Evolutionary conservation across 1,139 yeast genomes (phyloP), one percentile per base, ranked within the genome.

Genomic region (Candida gigantensis): DNA sequence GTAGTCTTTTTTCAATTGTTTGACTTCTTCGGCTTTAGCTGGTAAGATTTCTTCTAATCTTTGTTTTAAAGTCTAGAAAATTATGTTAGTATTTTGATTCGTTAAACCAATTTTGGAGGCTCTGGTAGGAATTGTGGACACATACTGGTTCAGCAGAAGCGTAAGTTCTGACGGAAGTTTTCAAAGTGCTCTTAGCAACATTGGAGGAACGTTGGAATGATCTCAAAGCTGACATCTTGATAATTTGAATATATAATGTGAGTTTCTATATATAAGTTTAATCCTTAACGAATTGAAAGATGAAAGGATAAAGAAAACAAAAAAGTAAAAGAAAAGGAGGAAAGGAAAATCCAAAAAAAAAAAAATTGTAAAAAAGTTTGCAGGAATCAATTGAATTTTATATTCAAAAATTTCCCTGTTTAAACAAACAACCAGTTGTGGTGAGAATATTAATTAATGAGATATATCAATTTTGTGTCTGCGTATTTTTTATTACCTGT

Each of bases 1-100:
- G 64, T 89, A 77, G 57, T 87, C 92, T 65, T 85, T 77, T 68
- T 90, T 87, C 62, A 90, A 81, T 57, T 82, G 81, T 74, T 88
- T 89, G 66, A 90, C 84, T 72, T 88, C 86, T 64, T 88, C 97
- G 50, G 85, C 86, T 75, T 86, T 87, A 57, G 78, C 88, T 52
- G 98, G 98, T 62, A 89, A 79, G 53, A 87, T 76, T 62, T 88
- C 96, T 40, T 90, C 95, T 64, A 92, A 89, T 63, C 95, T 82
- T 70, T 89, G 95, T 69, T 90, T 90, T 55, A 90, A 76, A 50
- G 96, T 84, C 50, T 46, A 45, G 8, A 36, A 26, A 18, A 15
- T 48, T 41, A 43, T 42, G 58, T 53, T 44, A 42, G 37, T 36
- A 41, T 7, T 2, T 12, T 14, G 27, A 16, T 16, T 8, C 14